Evolutionary conservation across 176 grass and related monocot genomes (phyloP), one percentile per base, ranked within the genome.

Genomic region (Oryza coarctata): DNA sequence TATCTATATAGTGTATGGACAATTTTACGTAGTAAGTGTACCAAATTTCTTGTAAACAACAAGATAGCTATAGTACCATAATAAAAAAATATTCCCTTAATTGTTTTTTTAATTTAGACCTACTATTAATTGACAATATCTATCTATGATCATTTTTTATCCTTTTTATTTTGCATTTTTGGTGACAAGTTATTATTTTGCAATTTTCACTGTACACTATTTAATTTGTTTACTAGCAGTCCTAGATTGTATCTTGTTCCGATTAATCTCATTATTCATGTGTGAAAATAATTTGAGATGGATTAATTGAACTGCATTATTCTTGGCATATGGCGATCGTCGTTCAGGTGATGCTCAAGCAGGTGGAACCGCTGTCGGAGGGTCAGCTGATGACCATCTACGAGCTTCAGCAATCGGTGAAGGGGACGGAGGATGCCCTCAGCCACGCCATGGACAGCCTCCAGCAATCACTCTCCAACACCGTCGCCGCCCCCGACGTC

Each of bases 311-410:
- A 28, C 0, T 72, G 13, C 41, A 10, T 49, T 8, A 33, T 33
- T 33, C 7, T 38, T 40, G 1, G 3, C 7, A 68, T 38, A 4
- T 61, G 22, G n/a, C n/a, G n/a, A n/a, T n/a, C n/a, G n/a, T n/a
- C n/a, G n/a, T n/a, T n/a, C 63, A 89, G 88, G 58, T 89, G 39
- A 78, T 72, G 52, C 22, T 81, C 44, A 90, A 72, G 69, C 86
- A 96, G 71, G 81, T 93, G 12, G 88, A 91, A 57, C 83, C 80
- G 0, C 38, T 89, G 68, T 82, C 88, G 6, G 90, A 96, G 76
- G 86, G 79, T 9, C 94, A 96, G 82, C 71, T 93, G 44, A 69
- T 92, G 60, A 86, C 86, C 71, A 88, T 93, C 71, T 89, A 72
- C 84, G 76, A 81, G 3, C 80, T 96, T 9, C 94, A 96, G 68